These are phyloP conservation scores for Penicillium lagena DNA, from an alignment of 495 filamentous ascomycete genomes.

Conservation along the genomic window DNA sequence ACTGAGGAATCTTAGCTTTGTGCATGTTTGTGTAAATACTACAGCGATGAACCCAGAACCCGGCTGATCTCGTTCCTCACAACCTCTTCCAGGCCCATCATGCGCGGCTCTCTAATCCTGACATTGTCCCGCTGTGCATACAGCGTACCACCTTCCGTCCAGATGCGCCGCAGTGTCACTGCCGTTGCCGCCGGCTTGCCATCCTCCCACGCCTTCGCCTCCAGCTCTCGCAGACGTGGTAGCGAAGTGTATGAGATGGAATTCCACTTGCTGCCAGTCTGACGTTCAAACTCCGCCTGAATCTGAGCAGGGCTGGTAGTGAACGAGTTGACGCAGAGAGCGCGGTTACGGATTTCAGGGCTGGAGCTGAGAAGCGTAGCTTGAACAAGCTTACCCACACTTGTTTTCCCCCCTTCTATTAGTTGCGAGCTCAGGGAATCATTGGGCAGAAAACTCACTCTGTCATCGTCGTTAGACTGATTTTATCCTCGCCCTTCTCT, in stretches of 20 bases:
- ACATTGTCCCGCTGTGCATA: constrained; percentile 63
- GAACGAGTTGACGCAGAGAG: constrained; percentile 65
- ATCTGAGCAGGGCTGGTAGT: constrained; percentile 57
- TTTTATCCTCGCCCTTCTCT: constrained; percentile 41
- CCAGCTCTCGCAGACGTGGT: constrained; percentile 42
- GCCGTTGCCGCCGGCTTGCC: constrained; percentile 46
- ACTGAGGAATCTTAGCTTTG: too few species aligned
- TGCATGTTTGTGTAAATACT: too few species aligned
- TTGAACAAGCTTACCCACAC: constrained; percentile 37
- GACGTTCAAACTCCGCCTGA: constrained; percentile 57
- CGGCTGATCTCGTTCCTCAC: constrained; percentile 22
- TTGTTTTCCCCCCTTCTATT: too few species aligned
- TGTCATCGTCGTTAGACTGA: constrained; percentile 60
- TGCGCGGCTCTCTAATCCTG: constrained; percentile 38
- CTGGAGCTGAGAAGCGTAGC: constrained; percentile 49
- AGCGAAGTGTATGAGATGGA: constrained; percentile 47
- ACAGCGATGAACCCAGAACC: background rate
- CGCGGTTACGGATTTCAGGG: constrained; percentile 42
- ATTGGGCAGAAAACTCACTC: constrained; percentile 45
- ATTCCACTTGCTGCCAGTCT: constrained; percentile 50
- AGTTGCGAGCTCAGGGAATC: too few species aligned
- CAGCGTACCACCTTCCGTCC: constrained; percentile 65
- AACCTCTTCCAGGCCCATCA: constrained; percentile 41
- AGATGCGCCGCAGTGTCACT: constrained; percentile 58
- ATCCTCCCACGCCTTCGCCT: constrained; percentile 49